A percentile compares a stretch with the other conserved stretches of the same genome.
Evolutionary conservation across 768 basidiomycete genomes (phyloP).

Genomic region (Phaeolepiota aurea): DNA sequence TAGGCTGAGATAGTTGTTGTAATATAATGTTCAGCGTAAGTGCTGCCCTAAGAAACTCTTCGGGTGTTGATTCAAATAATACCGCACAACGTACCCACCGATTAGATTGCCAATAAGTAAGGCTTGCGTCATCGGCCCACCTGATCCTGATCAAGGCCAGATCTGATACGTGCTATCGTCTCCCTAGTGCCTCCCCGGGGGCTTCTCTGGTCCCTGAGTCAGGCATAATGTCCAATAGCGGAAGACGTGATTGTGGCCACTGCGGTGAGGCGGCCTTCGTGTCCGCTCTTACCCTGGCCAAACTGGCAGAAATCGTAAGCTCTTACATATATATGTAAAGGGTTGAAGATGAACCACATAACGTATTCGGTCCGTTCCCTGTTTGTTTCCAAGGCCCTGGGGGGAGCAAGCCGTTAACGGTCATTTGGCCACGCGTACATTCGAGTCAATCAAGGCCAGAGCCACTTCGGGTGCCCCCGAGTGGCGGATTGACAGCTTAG

Average conservation of each 20-base stretch:
- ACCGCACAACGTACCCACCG: too few species aligned
- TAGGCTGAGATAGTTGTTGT: neutral
- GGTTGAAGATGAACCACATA: too few species aligned
- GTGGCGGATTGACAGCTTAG: too few species aligned
- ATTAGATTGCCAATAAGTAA: too few species aligned
- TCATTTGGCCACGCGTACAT: too few species aligned
- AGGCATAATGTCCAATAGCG: neutral
- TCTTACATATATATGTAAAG: neutral
- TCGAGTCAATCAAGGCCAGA: too few species aligned
- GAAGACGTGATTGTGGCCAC: neutral
- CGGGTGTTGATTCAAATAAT: too few species aligned
- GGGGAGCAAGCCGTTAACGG: too few species aligned
- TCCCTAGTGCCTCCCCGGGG: neutral
- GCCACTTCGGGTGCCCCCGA: too few species aligned
- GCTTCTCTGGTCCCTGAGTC: neutral
- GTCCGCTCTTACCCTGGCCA: neutral
- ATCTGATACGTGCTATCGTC: neutral
- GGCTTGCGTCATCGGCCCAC: neutral
- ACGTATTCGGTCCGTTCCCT: neutral
- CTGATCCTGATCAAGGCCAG: neutral
- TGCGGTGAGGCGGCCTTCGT: neutral
- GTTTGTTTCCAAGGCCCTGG: too few species aligned
- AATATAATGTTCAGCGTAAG: neutral
- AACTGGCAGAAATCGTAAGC: neutral
- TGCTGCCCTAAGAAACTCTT: too few species aligned